phyloP scores from a whole-genome alignment of 306 rosid species.

The Vicia villosa region DNA sequence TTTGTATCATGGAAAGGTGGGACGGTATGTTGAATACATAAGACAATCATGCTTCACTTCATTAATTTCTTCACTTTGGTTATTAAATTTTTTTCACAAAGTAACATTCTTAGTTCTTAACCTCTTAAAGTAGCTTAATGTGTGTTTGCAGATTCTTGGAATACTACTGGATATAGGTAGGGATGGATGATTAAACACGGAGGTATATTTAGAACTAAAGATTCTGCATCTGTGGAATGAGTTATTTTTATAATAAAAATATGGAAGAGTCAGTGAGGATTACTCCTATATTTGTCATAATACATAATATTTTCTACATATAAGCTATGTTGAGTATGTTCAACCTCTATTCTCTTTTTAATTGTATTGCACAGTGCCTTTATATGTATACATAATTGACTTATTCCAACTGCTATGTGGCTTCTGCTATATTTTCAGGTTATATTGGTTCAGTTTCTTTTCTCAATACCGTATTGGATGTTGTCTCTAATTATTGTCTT shows the following conservation, averaged over 20 bases:
- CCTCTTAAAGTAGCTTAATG: not conserved
- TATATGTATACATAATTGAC: not conserved
- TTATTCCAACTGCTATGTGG: not conserved
- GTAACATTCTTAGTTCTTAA: not conserved
- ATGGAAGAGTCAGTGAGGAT: not conserved
- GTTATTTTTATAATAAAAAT: not conserved
- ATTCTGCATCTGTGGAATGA: not conserved
- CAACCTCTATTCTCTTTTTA: not conserved
- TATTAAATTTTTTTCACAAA: not conserved
- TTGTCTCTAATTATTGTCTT: constrained; percentile 64
- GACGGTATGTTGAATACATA: constrained; percentile 65
- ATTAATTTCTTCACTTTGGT: constrained; percentile 4
- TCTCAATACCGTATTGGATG: constrained; percentile 69
- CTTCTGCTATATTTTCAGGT: constrained; percentile 50
- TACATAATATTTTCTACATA: not conserved
- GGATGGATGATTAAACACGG: constrained; percentile 82
- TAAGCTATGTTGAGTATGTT: not conserved
- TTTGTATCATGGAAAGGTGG: constrained; percentile 93
- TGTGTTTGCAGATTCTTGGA: constrained; percentile 64
- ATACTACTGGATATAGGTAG: constrained; percentile 83
- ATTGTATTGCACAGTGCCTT: not conserved
- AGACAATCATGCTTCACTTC: not conserved
- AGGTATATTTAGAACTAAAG: constrained; percentile 18
- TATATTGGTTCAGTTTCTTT: constrained; percentile 91
- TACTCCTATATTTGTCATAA: not conserved